These are phyloP conservation scores for Naumovozyma baii DNA, from an alignment of 805 yeast species.

Conservation along the genomic window DNA sequence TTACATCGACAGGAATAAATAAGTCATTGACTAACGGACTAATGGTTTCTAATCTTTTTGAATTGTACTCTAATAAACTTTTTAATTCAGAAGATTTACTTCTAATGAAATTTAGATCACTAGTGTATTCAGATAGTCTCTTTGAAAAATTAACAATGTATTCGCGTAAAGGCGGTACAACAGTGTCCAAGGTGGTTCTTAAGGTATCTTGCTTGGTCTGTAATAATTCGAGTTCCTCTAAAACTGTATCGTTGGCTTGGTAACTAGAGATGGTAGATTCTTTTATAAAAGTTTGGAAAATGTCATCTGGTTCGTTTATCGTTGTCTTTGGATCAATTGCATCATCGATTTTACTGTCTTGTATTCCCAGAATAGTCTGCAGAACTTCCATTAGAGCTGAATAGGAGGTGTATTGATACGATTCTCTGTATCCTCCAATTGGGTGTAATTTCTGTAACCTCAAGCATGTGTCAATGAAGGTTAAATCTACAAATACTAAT, in stretches of 20 bases:
- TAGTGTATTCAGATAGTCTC: conserved; percentile 46
- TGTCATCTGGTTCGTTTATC: background rate
- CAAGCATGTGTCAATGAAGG: no score
- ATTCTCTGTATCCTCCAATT: no score
- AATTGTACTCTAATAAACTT: conserved; percentile 38
- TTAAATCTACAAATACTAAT: no score
- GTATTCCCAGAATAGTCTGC: background rate
- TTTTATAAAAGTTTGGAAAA: conserved; percentile 2
- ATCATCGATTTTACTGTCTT: background rate
- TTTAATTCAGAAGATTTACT: conserved; percentile 42
- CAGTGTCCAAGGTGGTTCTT: conserved; percentile 16
- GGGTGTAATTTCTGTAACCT: no score
- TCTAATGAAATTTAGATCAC: conserved; percentile 54
- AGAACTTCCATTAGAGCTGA: no score
- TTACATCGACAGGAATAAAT: conserved; percentile 63
- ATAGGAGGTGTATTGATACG: no score
- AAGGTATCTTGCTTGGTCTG: conserved; percentile 13
- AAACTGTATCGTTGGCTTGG: conserved; percentile 8
- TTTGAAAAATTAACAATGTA: conserved; percentile 48
- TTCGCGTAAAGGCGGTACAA: conserved; percentile 40
- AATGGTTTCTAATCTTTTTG: conserved; percentile 40
- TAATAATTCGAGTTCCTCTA: conserved; percentile 12
- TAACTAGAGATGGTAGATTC: conserved; percentile 2
- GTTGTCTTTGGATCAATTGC: background rate
- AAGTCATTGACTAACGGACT: conserved; percentile 71